phyloP scores from a whole-genome alignment of 345 rosid genomes.

The Salix udensis region DNA sequence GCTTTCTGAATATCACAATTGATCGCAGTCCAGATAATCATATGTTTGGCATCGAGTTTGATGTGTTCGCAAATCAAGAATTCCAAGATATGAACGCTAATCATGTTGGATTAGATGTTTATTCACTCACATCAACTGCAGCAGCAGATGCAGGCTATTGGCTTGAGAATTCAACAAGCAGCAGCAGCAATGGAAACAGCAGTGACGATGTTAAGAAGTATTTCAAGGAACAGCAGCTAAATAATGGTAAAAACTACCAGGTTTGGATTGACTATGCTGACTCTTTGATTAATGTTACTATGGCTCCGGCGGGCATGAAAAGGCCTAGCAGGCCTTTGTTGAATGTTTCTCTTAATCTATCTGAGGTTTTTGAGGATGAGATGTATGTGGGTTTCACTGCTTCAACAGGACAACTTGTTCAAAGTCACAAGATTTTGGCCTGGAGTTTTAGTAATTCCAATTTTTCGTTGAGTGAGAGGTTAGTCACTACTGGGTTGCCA shows the following conservation, averaged over 20 bases:
- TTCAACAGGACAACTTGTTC: slow-evolving; percentile 52
- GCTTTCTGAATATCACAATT: slow-evolving; percentile 52
- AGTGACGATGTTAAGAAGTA: slow-evolving; percentile 11
- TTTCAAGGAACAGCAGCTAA: slow-evolving; percentile 52
- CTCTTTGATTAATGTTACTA: slow-evolving; percentile 41
- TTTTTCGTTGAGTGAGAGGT: slow-evolving; percentile 46
- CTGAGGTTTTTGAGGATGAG: slow-evolving; percentile 55
- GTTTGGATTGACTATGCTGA: slow-evolving; percentile 73
- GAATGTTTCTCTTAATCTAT: slow-evolving; percentile 42
- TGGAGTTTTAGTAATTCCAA: slow-evolving; percentile 72
- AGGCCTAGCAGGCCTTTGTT: slow-evolving; percentile 46
- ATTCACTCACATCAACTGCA: slow-evolving; percentile 47
- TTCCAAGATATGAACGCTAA: slow-evolving; percentile 57
- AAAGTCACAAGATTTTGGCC: slow-evolving; percentile 63
- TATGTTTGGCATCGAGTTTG: slow-evolving; percentile 61
- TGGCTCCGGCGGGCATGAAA: slow-evolving; percentile 30
- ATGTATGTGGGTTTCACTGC: slow-evolving; percentile 77
- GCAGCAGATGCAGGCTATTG: slow-evolving; percentile 55
- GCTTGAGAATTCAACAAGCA: slow-evolving; percentile 9
- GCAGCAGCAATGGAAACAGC: slow-evolving; percentile 1
- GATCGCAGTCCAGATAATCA: slow-evolving; percentile 39
- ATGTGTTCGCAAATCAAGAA: slow-evolving; percentile 64
- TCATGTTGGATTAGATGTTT: slow-evolving; percentile 71
- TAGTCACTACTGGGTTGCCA: slow-evolving; percentile 63
- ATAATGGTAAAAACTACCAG: slow-evolving; percentile 68